Base-by-base conservation (phyloP, 2,329 filamentous ascomycete species). In the Neurospora crassa region DNA sequence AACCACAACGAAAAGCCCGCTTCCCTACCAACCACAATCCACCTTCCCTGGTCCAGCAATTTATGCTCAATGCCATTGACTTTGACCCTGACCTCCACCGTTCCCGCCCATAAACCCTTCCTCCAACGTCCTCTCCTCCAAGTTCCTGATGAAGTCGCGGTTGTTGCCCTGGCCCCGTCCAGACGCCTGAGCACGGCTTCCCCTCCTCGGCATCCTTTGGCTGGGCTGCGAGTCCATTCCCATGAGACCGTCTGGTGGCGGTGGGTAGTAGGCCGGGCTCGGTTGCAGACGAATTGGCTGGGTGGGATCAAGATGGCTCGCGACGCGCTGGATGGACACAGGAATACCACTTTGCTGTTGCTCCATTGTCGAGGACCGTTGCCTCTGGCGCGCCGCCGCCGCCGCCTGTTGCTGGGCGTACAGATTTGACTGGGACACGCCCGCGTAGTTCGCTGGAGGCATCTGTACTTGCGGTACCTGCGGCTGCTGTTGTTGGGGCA, bases 191-290 rank as follows among this genome's bases (percentile, higher is more conserved):
- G 88, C 87, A 71, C 94, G 87, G 78, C 93, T 95, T 67, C 92
- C 91, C 79, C 94, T 88, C 77, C 94, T 88, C 89, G 40, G 71
- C 40, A 91, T 81, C 83, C 87, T 80, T 70, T 83, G 80, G 67
- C 85, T 78, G 34, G 88, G 84, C 72, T 87, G 87, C 72, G 86
- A 88, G 68, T 90, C 87, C 73, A 92, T 88, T 10, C 85, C 82
- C 24, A 89, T 86, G 76, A 93, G 90, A 11, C 93, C 92, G 75
- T 98, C 95, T 7, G 92, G 90, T 1, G 95, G 92, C 24, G 96
- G 96, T 12, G 96, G 96, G 77, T 98, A 99, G 81, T 99, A 99
- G 1, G 96, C 96, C 5, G 96, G 96, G 76, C 94, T 97, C 2
- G 96, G 96, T 79, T 99, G 96, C 71, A 98, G 82, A 68, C 96